Base-by-base conservation (phyloP, 2,329 filamentous ascomycete species). In the Trichoderma harzianum region DNA sequence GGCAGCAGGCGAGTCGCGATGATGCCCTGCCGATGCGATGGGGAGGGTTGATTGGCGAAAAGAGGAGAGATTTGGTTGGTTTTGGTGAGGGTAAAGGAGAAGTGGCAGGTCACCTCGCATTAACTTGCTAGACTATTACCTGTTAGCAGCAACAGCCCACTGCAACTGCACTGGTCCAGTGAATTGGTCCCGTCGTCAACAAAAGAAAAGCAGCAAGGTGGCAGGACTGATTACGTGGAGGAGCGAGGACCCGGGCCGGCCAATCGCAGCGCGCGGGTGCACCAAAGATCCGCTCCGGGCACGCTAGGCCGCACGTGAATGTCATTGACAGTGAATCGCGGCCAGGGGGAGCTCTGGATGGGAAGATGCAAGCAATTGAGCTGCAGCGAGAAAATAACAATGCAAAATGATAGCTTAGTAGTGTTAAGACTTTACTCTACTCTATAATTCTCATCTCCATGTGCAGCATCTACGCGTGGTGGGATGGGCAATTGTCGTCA, bases 1-100 rank as follows among this genome's bases (percentile, higher is more conserved):
- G 55, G 62, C 73, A 74, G 74, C 73, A 72, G 71, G 60, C 36
- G 69, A 66, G 71, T 75, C 73, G 74, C 72, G 68, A 75, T 73
- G 62, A 72, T 36, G 73, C 71, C 73, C 76, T 78, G 77, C 77
- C 75, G 74, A 74, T 77, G 75, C 76, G 76, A 76, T 76, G 75
- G 71, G 71, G 73, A 74, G n/a, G 43, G 47, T 62, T 61, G 63
- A 69, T 63, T 55, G 61, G 63, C 70, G 73, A 67, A 36, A 68
- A 71, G 67, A 71, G 72, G 67, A 71, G 72, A 72, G 68, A 53
- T 70, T 65, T 71, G 66, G 28, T 67, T 57, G 72, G 73, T 64
- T 72, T 72, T 71, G 65, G 71, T 66, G 73, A 74, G 72, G 72
- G 68, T 74, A 71, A 72, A 74, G 73, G 72, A 75, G 74, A 70